Evolutionary conservation across 2,329 filamentous ascomycete species (phyloP), one percentile per base, ranked within the genome.

Genomic region (Geoglossum cookeanum): DNA sequence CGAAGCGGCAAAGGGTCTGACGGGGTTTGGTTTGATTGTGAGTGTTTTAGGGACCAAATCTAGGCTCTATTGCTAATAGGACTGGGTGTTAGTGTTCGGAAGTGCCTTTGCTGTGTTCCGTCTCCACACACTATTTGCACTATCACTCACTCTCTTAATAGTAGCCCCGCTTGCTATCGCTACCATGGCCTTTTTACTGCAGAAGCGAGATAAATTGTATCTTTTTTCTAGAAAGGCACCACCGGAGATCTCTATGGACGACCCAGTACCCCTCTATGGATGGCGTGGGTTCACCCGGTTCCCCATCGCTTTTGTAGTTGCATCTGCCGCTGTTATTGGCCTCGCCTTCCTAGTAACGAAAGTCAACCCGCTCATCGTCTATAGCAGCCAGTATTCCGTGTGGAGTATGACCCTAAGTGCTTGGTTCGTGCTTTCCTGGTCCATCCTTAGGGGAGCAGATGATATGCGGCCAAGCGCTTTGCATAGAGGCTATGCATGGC

Each of bases 311-410:
- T 74, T 95, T 45, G 65, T 77, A 22, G 74, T 87, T 37, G 78
- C 90, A 0, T 79, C 78, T 1, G 81, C 76, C 0, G 72, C 85
- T n/a, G 80, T 85, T 0, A 68, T 94, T 29, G 86, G 80, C 0
- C 74, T 87, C 17, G 84, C 86, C 1, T 85, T 85, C 62, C 70
- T 97, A 55, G 65, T 94, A 47, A 79, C 79, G 42, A 94, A 92
- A 68, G 72, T 91, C 66, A 97, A 97, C 65, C 89, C 91, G 0
- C 78, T 87, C 64, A 88, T 97, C 63, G 74, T 92, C n/a, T 92
- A 96, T 71, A 90, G 87, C 70, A 94, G 85, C 64, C 78, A 83
- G 53, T 97, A 92, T 67, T 77, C 86, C 4, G 84, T 96, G 65
- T 94, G 89, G 87, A 80, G 81, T 32, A 94, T 94, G 83, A 85